phyloP scores from a whole-genome alignment of 2,329 filamentous ascomycete genomes.

The Diaporthe vaccinii region DNA sequence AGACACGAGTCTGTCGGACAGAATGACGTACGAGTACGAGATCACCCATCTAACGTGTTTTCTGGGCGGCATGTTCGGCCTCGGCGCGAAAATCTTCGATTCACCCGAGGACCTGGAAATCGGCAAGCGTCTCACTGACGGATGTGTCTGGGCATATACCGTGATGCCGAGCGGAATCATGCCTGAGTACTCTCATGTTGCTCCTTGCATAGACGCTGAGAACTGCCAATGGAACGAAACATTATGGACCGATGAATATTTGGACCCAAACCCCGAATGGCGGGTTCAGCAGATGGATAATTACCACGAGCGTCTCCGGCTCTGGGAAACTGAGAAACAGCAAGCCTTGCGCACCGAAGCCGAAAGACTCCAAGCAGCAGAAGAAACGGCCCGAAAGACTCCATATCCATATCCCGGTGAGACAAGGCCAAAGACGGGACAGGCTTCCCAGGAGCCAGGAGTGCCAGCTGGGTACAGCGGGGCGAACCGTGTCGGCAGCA shows the following conservation, averaged over 20 bases:
- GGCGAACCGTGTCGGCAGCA: background rate
- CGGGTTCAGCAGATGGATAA: conserved; percentile 59
- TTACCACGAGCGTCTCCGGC: conserved; percentile 56
- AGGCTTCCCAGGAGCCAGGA: background rate
- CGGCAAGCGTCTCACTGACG: conserved; percentile 74
- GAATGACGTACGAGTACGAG: conserved; percentile 64
- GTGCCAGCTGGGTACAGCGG: conserved; percentile 14
- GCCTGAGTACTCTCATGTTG: conserved; percentile 67
- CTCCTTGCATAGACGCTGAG: conserved; percentile 62
- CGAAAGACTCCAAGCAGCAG: conserved; percentile 44
- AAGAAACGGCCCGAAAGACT: conserved; percentile 33
- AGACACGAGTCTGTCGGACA: conserved; percentile 54
- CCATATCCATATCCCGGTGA: background rate
- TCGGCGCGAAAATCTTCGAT: conserved; percentile 74
- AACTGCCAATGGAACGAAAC: conserved; percentile 68
- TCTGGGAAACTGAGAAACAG: conserved; percentile 51
- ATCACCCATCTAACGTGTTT: conserved; percentile 76
- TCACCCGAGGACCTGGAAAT: conserved; percentile 72
- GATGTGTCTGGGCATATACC: conserved; percentile 79
- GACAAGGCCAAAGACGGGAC: background rate
- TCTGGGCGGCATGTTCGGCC: conserved; percentile 77
- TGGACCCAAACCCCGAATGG: conserved; percentile 61
- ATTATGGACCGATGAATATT: conserved; percentile 58
- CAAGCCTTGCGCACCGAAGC: conserved; percentile 47
- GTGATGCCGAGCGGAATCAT: conserved; percentile 73